A percentile compares a stretch with the other conserved stretches of the same genome.
phyloP scores from a whole-genome alignment of 768 basidiomycete genomes.

The Hebeloma cylindrosporum region DNA sequence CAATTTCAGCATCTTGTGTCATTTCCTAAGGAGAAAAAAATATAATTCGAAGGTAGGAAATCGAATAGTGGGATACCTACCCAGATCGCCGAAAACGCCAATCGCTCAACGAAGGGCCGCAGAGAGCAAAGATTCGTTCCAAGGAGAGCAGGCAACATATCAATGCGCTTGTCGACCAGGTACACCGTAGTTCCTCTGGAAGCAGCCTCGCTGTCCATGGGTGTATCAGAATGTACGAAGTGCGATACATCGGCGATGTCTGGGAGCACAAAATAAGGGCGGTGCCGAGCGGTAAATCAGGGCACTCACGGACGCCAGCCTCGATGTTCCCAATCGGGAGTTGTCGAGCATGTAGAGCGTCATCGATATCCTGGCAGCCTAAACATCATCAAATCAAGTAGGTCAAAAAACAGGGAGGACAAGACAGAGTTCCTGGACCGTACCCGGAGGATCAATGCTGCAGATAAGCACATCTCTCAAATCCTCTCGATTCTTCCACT shows the following conservation, averaged over 20 bases:
- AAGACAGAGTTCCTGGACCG: constrained; percentile 7
- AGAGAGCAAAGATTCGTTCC: constrained; percentile 97
- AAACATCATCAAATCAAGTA: neutral
- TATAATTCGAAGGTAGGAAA: neutral
- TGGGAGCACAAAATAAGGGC: constrained; percentile 28
- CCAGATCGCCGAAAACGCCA: constrained; percentile 97
- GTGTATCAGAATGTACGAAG: constrained; percentile 89
- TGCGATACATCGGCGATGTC: constrained; percentile 99
- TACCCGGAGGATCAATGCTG: constrained; percentile 96
- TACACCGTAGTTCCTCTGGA: constrained; percentile 96
- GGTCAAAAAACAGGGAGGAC: neutral
- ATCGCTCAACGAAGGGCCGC: constrained; percentile 85
- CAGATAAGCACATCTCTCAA: constrained; percentile 83
- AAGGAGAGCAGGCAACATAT: constrained; percentile 92
- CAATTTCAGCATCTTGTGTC: constrained; percentile 83
- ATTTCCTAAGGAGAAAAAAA: constrained; percentile 64
- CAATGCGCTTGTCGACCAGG: constrained; percentile 96
- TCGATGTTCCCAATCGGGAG: constrained; percentile 94
- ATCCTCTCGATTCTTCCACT: constrained; percentile 88
- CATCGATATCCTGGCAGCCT: constrained; percentile 99
- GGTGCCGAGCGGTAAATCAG: neutral
- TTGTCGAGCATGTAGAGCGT: constrained; percentile 87
- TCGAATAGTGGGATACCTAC: constrained; percentile 38
- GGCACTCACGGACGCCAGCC: constrained; percentile 91
- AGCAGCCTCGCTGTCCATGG: constrained; percentile 97